Conservation (phyloP, 2,329 filamentous ascomycete species). For the Aspergillus flavus region DNA sequence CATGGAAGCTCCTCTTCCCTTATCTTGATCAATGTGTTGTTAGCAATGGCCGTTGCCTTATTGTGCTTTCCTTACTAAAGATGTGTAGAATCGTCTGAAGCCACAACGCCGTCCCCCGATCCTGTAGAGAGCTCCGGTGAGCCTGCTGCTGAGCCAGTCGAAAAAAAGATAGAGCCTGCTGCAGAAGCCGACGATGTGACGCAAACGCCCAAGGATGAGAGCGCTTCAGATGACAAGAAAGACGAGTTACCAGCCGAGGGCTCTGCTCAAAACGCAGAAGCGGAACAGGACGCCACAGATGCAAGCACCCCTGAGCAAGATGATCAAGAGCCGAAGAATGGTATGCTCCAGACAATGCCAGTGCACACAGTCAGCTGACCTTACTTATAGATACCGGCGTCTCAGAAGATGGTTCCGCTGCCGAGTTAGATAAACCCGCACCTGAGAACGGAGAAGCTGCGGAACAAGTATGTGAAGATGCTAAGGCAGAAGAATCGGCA, state of each 20-base stretch:
- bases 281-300: slow-evolving; percentile 8
- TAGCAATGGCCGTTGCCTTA: neutral
- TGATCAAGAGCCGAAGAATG: slow-evolving; percentile 24
- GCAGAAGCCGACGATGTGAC: slow-evolving; percentile 13
- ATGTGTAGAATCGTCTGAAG: slow-evolving; percentile 30
- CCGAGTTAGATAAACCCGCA: slow-evolving; percentile 34
- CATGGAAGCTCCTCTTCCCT: neutral
- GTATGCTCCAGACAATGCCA: slow-evolving; percentile 20
- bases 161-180: neutral
- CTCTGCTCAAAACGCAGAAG: slow-evolving; percentile 6
- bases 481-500: slow-evolving; percentile 27
- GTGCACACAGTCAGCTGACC: slow-evolving; percentile 14
- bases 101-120: slow-evolving; percentile 28
- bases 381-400: slow-evolving; percentile 36
- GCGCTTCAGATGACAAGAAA: neutral
- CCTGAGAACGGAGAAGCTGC: slow-evolving; percentile 39
- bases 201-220: slow-evolving; percentile 12
- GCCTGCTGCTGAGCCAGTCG: neutral
- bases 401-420: slow-evolving; percentile 35
- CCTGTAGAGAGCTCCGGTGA: slow-evolving; percentile 21
- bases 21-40: neutral
- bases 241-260: slow-evolving; percentile 10
- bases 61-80: slow-evolving; percentile 14
- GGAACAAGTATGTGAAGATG: slow-evolving; percentile 35
- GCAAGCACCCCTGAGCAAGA: slow-evolving; percentile 10